Evolutionary conservation across 1,139 yeast genomes (phyloP).

Genomic region (Zygoascus hellenicus): DNA sequence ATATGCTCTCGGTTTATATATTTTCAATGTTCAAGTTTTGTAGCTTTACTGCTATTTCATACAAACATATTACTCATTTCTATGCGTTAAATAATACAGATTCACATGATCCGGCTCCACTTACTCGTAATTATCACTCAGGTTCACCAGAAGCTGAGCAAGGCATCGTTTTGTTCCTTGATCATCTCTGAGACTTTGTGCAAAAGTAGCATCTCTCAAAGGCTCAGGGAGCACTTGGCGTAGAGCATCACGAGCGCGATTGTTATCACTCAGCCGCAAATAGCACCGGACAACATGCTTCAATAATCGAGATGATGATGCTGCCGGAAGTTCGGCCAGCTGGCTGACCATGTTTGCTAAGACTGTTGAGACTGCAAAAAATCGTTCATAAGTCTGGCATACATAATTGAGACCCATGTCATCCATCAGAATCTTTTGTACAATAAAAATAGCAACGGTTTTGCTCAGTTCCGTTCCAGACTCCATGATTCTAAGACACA

Average conservation of each 20-base stretch:
- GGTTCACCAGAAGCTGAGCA: slow-evolving; percentile 71
- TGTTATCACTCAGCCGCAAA: slow-evolving; percentile 80
- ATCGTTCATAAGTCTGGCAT: slow-evolving; percentile 92
- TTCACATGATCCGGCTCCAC: no score
- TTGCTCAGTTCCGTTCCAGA: slow-evolving; percentile 89
- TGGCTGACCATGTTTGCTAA: slow-evolving; percentile 86
- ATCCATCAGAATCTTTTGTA: slow-evolving; percentile 86
- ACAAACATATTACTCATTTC: no score
- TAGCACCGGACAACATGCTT: slow-evolving; percentile 95
- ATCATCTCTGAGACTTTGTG: slow-evolving; percentile 74
- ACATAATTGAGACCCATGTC: slow-evolving; percentile 88
- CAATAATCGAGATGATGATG: slow-evolving; percentile 72
- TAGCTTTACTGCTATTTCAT: no score
- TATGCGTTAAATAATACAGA: no score
- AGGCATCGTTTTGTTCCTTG: slow-evolving; percentile 82
- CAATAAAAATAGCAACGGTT: slow-evolving; percentile 92
- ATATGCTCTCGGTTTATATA: no score
- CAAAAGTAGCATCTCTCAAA: slow-evolving; percentile 85
- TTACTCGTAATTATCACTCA: slow-evolving; percentile 38
- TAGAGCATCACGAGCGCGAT: slow-evolving; percentile 84
- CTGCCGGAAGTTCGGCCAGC: slow-evolving; percentile 58
- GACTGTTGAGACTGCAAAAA: slow-evolving; percentile 89
- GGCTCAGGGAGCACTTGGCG: slow-evolving; percentile 82
- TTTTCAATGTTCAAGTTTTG: no score
- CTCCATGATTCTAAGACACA: slow-evolving; percentile 92